Conservation (phyloP, 2,329 filamentous ascomycete genomes). For the Colletotrichum gigasporum region DNA sequence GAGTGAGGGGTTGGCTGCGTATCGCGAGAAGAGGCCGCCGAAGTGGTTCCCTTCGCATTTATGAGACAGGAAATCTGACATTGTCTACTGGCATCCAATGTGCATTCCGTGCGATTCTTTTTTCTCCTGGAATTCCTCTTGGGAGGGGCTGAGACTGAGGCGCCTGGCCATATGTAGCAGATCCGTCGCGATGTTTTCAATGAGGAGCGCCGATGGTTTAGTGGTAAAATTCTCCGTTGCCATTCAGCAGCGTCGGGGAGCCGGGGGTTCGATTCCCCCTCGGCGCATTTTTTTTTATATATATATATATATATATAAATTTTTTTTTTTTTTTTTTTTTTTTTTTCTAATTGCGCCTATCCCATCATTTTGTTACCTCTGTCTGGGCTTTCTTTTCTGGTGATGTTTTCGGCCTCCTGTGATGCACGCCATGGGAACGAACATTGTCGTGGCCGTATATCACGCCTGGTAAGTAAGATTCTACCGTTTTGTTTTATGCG, state of each 20-base stretch:
- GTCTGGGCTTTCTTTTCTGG: background rate
- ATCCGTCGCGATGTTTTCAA: no score
- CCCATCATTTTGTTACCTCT: background rate
- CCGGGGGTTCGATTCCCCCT: slow-evolving; percentile 33
- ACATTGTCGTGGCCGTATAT: no score
- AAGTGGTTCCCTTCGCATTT: slow-evolving; percentile 41
- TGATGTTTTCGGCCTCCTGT: no score
- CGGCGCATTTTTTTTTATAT: background rate
- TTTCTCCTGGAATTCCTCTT: no score
- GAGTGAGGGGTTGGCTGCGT: slow-evolving; percentile 39
- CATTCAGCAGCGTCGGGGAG: slow-evolving; percentile 30
- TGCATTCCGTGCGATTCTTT: no score
- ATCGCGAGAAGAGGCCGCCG: slow-evolving; percentile 41
- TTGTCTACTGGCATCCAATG: no score
- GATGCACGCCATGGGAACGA: no score
- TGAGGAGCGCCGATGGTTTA: slow-evolving; percentile 28
- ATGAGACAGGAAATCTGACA: slow-evolving; percentile 11
- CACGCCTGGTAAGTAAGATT: no score
- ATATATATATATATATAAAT: no score
- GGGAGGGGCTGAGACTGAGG: background rate
- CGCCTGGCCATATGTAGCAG: background rate
- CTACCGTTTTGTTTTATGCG: no score
- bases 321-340: no score
- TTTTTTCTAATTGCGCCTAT: no score
- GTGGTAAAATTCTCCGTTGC: slow-evolving; percentile 33